A percentile compares a stretch with the other conserved stretches of the same genome.
Evolutionary conservation across 2,329 filamentous ascomycete genomes (phyloP).

Genomic region (Periconia digitata): DNA sequence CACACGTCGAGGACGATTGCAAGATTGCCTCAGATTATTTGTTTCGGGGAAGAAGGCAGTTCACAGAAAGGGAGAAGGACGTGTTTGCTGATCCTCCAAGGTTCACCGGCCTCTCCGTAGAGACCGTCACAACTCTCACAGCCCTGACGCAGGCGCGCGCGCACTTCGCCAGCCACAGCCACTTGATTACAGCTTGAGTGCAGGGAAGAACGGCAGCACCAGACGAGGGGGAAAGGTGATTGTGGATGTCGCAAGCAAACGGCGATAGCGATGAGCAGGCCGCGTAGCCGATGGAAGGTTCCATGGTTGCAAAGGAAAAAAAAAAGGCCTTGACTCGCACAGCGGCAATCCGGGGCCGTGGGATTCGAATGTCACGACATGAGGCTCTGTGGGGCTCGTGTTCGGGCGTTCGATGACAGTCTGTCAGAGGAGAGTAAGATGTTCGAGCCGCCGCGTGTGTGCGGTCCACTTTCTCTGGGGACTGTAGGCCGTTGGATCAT

Average conservation of each 20-base stretch:
- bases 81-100: not conserved
- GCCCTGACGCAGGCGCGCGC: no score
- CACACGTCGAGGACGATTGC: no score
- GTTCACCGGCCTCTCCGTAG: not conserved
- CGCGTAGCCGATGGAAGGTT: no score
- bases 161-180: not conserved
- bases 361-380: not conserved
- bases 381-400: not conserved
- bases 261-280: no score
- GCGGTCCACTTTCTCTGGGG: no score
- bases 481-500: not conserved
- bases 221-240: no score
- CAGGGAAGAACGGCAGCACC: no score
- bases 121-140: not conserved
- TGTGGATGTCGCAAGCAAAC: no score
- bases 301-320: no score
- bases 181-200: no score
- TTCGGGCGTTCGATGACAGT: conserved; percentile 4
- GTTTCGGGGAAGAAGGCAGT: not conserved
- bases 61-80: not conserved
- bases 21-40: not conserved
- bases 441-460: not conserved
- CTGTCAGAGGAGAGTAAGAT: not conserved
- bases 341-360: no score
- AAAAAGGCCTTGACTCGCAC: no score